Conservation (phyloP, 2,329 filamentous ascomycete species). For the Xylaria polymorpha region DNA sequence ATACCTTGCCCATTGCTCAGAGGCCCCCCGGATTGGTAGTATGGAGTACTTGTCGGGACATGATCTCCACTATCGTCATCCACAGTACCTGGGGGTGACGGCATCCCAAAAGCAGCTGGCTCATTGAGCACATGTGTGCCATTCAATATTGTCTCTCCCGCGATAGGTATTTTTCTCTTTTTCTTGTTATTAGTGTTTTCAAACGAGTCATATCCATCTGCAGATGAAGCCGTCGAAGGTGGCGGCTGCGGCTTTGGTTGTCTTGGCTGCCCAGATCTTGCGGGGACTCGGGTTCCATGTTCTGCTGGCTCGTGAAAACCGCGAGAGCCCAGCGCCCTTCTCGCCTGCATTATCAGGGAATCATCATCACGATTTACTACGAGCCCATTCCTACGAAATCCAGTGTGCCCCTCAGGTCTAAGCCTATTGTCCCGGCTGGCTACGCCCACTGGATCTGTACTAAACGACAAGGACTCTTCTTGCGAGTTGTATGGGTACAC, state of each 20-base stretch:
- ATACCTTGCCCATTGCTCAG: constrained; percentile 74
- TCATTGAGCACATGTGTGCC: constrained; percentile 56
- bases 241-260: constrained; percentile 66
- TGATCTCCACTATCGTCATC: constrained; percentile 52
- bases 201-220: constrained; percentile 94
- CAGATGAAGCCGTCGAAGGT: constrained; percentile 75
- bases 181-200: constrained; percentile 99
- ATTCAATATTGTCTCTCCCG: constrained; percentile 72
- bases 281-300: constrained; percentile 56
- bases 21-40: constrained; percentile 62
- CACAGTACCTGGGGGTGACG: constrained; percentile 51
- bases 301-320: constrained; percentile 60
- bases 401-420: constrained; percentile 53
- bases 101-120: constrained; percentile 49
- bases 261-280: constrained; percentile 59
- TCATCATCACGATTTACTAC: constrained; percentile 43
- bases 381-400: constrained; percentile 48
- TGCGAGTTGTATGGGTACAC: constrained; percentile 73
- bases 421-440: constrained; percentile 48
- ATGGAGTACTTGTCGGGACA: constrained; percentile 49
- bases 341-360: constrained; percentile 42
- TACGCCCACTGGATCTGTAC: constrained; percentile 43
- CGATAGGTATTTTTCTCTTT: constrained; percentile 96
- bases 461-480: constrained; percentile 57
- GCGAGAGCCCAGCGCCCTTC: constrained; percentile 55